These are phyloP conservation scores for Oryza longistaminata DNA, from an alignment of 176 grass and related monocot species.

Conservation along the genomic window DNA sequence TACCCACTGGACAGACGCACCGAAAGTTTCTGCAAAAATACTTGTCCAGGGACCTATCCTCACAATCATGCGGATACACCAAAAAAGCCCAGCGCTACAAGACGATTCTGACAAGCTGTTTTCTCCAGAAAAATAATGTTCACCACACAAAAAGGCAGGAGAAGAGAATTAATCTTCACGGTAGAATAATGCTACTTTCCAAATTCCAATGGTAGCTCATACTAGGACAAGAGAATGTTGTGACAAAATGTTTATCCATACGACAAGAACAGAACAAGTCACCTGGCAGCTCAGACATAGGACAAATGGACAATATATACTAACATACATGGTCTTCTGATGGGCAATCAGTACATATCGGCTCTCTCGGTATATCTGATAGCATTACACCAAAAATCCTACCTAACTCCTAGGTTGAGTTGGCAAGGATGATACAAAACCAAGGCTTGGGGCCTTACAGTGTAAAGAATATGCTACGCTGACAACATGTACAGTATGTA, in stretches of 20 bases:
- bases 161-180: not conserved
- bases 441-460: slow-evolving; percentile 25
- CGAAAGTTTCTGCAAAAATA: not conserved
- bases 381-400: slow-evolving; percentile 39
- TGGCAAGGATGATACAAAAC: slow-evolving; percentile 51
- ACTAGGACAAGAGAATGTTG: not conserved
- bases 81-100: not conserved
- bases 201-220: no score
- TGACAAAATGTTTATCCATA: not conserved
- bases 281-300: not conserved
- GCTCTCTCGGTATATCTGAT: slow-evolving; percentile 3
- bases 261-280: not conserved
- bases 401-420: slow-evolving; percentile 35
- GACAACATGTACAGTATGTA: slow-evolving; percentile 60
- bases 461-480: slow-evolving; percentile 49
- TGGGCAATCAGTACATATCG: slow-evolving; percentile 1
- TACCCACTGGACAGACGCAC: not conserved
- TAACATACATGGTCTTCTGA: not conserved
- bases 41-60: not conserved
- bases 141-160: slow-evolving; percentile 9
- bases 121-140: slow-evolving; percentile 6
- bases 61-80: not conserved
- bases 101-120: not conserved
- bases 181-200: no score
- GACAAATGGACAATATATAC: not conserved